Evolutionary conservation across 345 rosid species (phyloP).

Genomic region (Raphanus sativus): DNA sequence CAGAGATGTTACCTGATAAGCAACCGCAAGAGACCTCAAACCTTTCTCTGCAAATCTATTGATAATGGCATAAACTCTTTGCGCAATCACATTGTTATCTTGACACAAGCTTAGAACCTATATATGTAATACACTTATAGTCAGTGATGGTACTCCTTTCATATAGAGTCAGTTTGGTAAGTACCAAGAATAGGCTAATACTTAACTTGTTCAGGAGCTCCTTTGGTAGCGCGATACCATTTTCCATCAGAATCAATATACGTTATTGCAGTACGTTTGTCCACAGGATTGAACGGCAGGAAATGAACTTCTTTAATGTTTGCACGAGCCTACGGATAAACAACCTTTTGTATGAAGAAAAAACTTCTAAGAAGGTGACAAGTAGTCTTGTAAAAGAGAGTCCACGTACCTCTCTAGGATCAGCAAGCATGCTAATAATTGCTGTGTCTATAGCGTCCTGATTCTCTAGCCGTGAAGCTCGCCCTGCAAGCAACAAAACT

Average conservation of each 20-base stretch:
- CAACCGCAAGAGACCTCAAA: constrained; percentile 84
- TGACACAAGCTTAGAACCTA: constrained; percentile 74
- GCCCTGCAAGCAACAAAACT: constrained; percentile 77
- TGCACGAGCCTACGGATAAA: constrained; percentile 71
- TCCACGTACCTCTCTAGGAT: constrained; percentile 77
- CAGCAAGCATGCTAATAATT: constrained; percentile 86
- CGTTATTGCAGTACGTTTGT: constrained; percentile 93
- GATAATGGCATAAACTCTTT: constrained; percentile 70
- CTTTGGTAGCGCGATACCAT: constrained; percentile 92
- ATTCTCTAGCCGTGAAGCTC: constrained; percentile 90
- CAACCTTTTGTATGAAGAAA: constrained; percentile 1
- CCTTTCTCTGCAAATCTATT: constrained; percentile 95
- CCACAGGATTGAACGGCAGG: constrained; percentile 91
- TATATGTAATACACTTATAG: constrained; percentile 25
- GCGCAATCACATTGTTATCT: constrained; percentile 60
- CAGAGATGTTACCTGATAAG: constrained; percentile 62
- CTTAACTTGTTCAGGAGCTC: constrained; percentile 78
- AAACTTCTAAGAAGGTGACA: constrained; percentile 4
- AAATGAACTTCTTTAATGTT: constrained; percentile 86
- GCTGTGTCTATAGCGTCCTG: constrained; percentile 98
- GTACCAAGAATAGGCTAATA: not conserved
- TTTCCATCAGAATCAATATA: constrained; percentile 79
- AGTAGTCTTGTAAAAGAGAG: not conserved
- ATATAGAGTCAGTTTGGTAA: not conserved
- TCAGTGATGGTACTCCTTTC: not conserved